A percentile compares a stretch with the other conserved stretches of the same genome.
These are phyloP conservation scores for Porphyra umbilicalis DNA, from an alignment of 31 red algal genomes.

Conservation along the genomic window DNA sequence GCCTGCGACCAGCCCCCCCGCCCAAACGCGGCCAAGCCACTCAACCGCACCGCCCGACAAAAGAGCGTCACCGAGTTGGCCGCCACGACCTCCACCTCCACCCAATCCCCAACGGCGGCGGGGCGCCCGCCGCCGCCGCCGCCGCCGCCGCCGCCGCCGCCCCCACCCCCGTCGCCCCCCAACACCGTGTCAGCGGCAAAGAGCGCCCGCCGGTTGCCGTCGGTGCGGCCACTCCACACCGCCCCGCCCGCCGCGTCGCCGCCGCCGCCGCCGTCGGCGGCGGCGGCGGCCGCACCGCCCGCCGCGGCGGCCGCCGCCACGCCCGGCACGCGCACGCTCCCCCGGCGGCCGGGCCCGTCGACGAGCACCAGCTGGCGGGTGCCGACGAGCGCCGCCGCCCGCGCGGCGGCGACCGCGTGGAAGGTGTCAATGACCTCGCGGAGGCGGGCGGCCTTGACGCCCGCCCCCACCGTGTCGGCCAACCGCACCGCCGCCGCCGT, in stretches of 20 bases:
- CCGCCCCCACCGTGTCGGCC: constrained; percentile 27
- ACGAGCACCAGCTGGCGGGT: constrained; percentile 21
- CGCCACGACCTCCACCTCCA: constrained; percentile 5
- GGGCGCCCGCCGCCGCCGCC: background rate
- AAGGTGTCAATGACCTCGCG: constrained; percentile 17
- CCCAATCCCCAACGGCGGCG: constrained; percentile 1
- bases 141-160: background rate
- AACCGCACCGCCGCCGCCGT: constrained; percentile 22
- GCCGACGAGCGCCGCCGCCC: constrained; percentile 5
- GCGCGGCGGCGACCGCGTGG: background rate
- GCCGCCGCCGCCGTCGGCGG: background rate
- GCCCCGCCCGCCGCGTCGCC: background rate
- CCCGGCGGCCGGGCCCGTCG: background rate
- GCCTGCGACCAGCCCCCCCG: background rate
- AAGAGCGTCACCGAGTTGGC: constrained; percentile 1
- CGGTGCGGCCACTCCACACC: constrained; percentile 5
- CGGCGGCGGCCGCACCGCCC: background rate
- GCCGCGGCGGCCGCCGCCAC: background rate
- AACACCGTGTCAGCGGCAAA: background rate
- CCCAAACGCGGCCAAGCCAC: background rate
- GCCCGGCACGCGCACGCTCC: background rate
- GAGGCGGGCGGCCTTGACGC: constrained; percentile 16
- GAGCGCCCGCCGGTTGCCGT: constrained; percentile 13
- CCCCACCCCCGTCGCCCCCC: background rate
- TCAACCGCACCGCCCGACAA: background rate